These are phyloP conservation scores for Exophiala xenobiotica DNA, from an alignment of 2,329 filamentous ascomycete species.

Conservation along the genomic window DNA sequence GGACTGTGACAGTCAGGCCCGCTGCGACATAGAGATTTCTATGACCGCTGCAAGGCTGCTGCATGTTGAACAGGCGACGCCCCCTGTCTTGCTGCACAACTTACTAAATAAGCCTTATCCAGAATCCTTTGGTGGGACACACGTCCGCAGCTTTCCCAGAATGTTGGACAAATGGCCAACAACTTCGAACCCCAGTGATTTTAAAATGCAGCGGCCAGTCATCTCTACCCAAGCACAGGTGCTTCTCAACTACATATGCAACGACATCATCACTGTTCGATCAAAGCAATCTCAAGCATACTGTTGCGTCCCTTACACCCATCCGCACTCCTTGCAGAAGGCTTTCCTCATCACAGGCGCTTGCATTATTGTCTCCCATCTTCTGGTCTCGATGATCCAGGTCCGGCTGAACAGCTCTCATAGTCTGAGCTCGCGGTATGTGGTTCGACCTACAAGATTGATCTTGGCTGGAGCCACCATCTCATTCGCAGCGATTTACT, in stretches of 20 bases:
- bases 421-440: no score
- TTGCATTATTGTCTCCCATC: slow-evolving; percentile 2
- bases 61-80: no score
- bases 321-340: slow-evolving; percentile 17
- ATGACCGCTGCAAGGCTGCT: no score
- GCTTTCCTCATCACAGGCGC: slow-evolving; percentile 32
- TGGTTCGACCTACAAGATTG: no score
- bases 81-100: no score
- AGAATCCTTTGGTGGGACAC: no score
- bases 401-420: slow-evolving; percentile 1
- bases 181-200: slow-evolving; percentile 48
- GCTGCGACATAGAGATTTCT: no score
- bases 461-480: slow-evolving; percentile 2
- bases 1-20: no score
- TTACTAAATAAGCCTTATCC: no score
- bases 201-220: slow-evolving; percentile 51
- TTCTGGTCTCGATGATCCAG: not conserved
- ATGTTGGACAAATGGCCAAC: slow-evolving; percentile 46
- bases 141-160: slow-evolving; percentile 37
- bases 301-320: slow-evolving; percentile 52
- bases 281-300: slow-evolving; percentile 50
- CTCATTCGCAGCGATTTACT: slow-evolving; percentile 42
- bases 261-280: slow-evolving; percentile 43
- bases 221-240: slow-evolving; percentile 53
- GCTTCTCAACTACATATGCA: slow-evolving; percentile 57